Percentiles rank a stretch among this genome's conserved stretches.
Evolutionary conservation across 139 green algal species (phyloP).

Genomic region (Edaphochlamys debaryana): DNA sequence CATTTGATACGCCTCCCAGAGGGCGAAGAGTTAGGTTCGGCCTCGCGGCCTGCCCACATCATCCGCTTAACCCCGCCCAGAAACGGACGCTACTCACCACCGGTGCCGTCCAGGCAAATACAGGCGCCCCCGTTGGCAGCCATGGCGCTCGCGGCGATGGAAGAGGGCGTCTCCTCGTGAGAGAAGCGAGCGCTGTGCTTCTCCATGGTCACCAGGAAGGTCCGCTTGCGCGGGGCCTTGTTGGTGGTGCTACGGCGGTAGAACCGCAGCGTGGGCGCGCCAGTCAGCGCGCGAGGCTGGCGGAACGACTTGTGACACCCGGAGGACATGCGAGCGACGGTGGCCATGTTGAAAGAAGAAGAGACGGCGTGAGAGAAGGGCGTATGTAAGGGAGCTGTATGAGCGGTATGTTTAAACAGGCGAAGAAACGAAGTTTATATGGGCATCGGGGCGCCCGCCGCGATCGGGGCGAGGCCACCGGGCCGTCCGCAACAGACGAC

Average conservation of each 20-base stretch:
- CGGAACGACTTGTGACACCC: background rate
- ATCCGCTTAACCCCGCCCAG: too few species aligned
- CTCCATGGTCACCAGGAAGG: constrained; percentile 48
- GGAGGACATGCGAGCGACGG: background rate
- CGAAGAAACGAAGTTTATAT: background rate
- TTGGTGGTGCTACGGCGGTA: constrained; percentile 41
- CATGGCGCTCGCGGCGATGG: too few species aligned
- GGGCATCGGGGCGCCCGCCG: too few species aligned
- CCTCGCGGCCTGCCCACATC: too few species aligned
- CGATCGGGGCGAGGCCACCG: too few species aligned
- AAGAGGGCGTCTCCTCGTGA: too few species aligned
- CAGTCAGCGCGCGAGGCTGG: background rate
- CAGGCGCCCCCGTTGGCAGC: too few species aligned
- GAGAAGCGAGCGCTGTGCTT: too few species aligned
- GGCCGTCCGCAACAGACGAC: too few species aligned
- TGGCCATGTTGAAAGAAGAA: background rate
- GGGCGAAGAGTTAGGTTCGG: too few species aligned
- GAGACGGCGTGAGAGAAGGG: background rate
- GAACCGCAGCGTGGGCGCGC: background rate
- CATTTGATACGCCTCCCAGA: background rate
- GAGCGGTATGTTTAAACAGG: background rate
- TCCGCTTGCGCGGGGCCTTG: constrained; percentile 50
- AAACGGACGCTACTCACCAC: too few species aligned
- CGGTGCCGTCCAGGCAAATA: too few species aligned
- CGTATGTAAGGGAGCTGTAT: background rate